Evolutionary conservation across 345 rosid species (phyloP).

Genomic region (Nasturtium officinale): DNA sequence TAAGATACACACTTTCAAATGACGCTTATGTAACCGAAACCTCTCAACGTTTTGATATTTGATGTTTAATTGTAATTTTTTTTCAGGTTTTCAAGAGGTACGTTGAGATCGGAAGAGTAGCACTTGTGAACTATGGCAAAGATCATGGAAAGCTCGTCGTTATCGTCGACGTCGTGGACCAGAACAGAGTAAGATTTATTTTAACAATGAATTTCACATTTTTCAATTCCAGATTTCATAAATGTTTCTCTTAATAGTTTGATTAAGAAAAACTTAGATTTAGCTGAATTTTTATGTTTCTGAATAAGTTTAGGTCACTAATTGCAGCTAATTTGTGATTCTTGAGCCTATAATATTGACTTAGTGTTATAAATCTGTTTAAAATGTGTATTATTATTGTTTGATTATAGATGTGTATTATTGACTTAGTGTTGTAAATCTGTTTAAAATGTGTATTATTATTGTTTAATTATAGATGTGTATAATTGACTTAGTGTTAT

Average conservation of each 20-base stretch:
- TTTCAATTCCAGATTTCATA: not conserved
- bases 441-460: not conserved
- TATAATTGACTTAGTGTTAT: not conserved
- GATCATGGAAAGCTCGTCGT: constrained; percentile 88
- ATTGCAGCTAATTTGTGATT: no score
- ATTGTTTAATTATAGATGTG: no score
- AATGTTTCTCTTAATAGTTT: not conserved
- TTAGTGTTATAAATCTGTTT: no score
- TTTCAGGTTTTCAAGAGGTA: constrained; percentile 85
- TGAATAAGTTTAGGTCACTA: no score
- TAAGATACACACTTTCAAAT: not conserved
- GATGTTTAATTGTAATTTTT: not conserved
- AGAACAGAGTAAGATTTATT: constrained; percentile 59
- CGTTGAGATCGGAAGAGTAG: constrained; percentile 93
- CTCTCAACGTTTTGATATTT: not conserved
- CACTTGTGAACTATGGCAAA: constrained; percentile 83
- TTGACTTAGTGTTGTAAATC: not conserved
- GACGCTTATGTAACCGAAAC: not conserved
- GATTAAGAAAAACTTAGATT: not conserved
- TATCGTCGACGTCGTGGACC: constrained; percentile 89
- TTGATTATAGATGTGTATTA: no score
- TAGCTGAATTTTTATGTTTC: not conserved
- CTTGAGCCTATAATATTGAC: no score
- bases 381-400: no score
- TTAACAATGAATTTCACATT: not conserved